Evolutionary conservation across 257 asterid genomes (phyloP), one percentile per base, ranked within the genome.

Genomic region (Haberlea rhodopensis): DNA sequence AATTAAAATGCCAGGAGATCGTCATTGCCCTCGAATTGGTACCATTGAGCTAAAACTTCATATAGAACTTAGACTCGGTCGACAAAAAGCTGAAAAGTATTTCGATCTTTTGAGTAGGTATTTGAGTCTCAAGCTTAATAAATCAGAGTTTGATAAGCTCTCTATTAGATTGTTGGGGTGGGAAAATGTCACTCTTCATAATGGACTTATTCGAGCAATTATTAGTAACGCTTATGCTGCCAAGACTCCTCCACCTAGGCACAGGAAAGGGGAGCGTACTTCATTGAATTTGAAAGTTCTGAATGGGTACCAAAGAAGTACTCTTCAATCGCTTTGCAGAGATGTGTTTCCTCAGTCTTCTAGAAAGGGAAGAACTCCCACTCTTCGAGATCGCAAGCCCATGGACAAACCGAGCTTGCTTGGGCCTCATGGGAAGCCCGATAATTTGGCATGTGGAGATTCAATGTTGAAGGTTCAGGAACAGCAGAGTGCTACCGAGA

Each of bases 401-500:
- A 80, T 61, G 74, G 86, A 87, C 66, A 71, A 79, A 0, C 74
- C 75, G 1, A 84, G 88, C 70, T 92, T 83, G 27, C 80, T 70
- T 23, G 83, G 85, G 63, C 80, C 89, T 34, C 75, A 62, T 21
- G 83, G 81, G 58, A 81, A 80, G 79, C 65, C 78, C n/a, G 74
- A 63, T 18, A 68, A 62, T 61, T 66, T 31, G 66, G 65, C 45
- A n/a, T 51, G 72, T 60, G 89, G 80, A 54, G 86, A 80, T 67
- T 45, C 73, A 8, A 13, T 60, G 5, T 71, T 43, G 2, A 82
- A 77, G 76, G 63, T 63, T 28, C 87, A 31, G 43, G 89, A 82
- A 54, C 88, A 79, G 72, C 90, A 85, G 75, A 87, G 84, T 79
- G 87, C 87, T 53, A 78, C 85, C 0, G 94, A 87, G 74, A 25